Conservation (phyloP, 2,329 filamentous ascomycete genomes). For the Monilinia vaccinii-corymbosi region DNA sequence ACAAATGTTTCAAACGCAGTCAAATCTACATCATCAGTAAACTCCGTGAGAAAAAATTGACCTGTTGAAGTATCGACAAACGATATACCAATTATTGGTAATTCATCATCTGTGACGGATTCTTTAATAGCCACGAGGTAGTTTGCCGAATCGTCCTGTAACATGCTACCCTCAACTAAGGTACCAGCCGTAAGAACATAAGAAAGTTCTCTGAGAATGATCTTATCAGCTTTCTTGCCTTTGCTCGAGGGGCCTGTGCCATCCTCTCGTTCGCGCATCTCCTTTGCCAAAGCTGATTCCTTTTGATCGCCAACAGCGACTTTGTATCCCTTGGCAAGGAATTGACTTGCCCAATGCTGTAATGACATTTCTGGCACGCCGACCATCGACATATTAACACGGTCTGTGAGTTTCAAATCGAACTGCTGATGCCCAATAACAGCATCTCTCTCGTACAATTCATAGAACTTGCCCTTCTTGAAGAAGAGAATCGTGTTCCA, state of each 20-base stretch:
- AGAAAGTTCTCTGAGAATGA: conserved; percentile 83
- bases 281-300: conserved; percentile 90
- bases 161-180: conserved; percentile 89
- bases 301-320: conserved; percentile 94
- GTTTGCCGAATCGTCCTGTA: conserved; percentile 95
- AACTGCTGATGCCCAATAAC: conserved; percentile 95
- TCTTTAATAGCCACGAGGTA: conserved; percentile 96
- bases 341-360: conserved; percentile 97
- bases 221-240: conserved; percentile 57
- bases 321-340: conserved; percentile 96
- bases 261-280: conserved; percentile 90
- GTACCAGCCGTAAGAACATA: conserved; percentile 89
- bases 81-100: conserved; percentile 79
- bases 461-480: conserved; percentile 99
- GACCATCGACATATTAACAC: conserved; percentile 99
- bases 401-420: conserved; percentile 92
- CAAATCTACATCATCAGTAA: conserved; percentile 82
- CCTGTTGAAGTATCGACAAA: conserved; percentile 95
- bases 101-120: conserved; percentile 51
- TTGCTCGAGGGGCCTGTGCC: conserved; percentile 22
- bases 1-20: conserved; percentile 97
- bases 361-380: conserved; percentile 92
- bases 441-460: conserved; percentile 95
- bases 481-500: conserved; percentile 99
- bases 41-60: conserved; percentile 88